phyloP scores from a whole-genome alignment of 164 flowering plant genomes.

The Chimonanthus salicifolius region DNA sequence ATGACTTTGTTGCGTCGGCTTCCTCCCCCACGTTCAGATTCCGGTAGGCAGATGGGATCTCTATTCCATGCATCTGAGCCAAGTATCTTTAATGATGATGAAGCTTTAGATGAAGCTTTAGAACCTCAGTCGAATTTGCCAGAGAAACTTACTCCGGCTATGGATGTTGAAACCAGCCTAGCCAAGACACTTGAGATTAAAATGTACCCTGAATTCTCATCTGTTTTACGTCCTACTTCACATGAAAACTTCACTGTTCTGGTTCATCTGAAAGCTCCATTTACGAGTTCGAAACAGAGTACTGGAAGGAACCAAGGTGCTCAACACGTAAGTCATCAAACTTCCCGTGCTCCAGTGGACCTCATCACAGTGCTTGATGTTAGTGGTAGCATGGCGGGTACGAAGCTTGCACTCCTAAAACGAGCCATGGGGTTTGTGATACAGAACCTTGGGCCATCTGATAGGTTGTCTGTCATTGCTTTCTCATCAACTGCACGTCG shows the following conservation, averaged over 20 bases:
- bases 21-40: slow-evolving; percentile 39
- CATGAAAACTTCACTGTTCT: slow-evolving; percentile 52
- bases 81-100: slow-evolving; percentile 63
- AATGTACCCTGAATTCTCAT: slow-evolving; percentile 68
- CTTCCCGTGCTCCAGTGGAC: slow-evolving; percentile 76
- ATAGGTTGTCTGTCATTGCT: slow-evolving; percentile 86
- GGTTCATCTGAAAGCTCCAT: slow-evolving; percentile 81
- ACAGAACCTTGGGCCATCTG: slow-evolving; percentile 82
- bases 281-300: slow-evolving; percentile 18
- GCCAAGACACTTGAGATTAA: slow-evolving; percentile 42
- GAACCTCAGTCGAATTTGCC: slow-evolving; percentile 22
- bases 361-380: slow-evolving; percentile 95
- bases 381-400: slow-evolving; percentile 99
- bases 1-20: slow-evolving; percentile 40
- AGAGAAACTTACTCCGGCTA: slow-evolving; percentile 11
- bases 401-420: slow-evolving; percentile 85
- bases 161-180: background rate
- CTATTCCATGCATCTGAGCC: slow-evolving; percentile 57
- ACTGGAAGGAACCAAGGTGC: slow-evolving; percentile 9
- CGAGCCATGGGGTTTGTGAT: slow-evolving; percentile 94
- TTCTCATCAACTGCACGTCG: slow-evolving; percentile 91
- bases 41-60: slow-evolving; percentile 34
- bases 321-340: slow-evolving; percentile 27
- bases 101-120: slow-evolving; percentile 19
- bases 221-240: slow-evolving; percentile 42